phyloP scores from a whole-genome alignment of 106 monocot species.

The Xerophyta viscosa region DNA sequence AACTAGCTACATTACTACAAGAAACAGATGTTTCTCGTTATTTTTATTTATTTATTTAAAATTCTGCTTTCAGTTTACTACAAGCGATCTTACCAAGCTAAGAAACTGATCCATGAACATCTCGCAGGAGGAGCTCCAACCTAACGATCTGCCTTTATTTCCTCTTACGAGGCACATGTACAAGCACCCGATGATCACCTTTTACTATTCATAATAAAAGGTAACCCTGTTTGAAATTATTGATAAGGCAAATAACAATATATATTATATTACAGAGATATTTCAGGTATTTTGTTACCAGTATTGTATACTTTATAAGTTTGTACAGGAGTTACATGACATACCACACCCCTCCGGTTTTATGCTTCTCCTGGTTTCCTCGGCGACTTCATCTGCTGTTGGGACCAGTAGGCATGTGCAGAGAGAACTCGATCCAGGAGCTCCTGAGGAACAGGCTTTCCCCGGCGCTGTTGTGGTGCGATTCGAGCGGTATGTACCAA shows the following conservation, averaged over 20 bases:
- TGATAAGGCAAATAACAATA: neutral
- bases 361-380: constrained; percentile 13
- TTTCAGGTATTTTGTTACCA: neutral
- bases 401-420: constrained; percentile 42
- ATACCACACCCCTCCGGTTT: neutral
- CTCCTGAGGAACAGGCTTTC: constrained; percentile 48
- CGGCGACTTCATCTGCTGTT: constrained; percentile 33
- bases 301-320: neutral
- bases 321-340: constrained; percentile 1
- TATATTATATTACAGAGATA: constrained; percentile 17
- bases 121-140: too few species aligned
- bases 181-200: constrained; percentile 9
- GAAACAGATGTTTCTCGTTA: too few species aligned
- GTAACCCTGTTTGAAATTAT: constrained; percentile 9
- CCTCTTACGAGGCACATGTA: constrained; percentile 12
- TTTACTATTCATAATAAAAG: constrained; percentile 21
- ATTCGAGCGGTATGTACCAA: constrained; percentile 47
- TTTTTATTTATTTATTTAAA: too few species aligned
- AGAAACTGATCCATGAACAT: too few species aligned
- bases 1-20: too few species aligned
- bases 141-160: constrained; percentile 9
- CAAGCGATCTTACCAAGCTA: too few species aligned
- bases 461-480: constrained; percentile 53
- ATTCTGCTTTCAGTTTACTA: too few species aligned
- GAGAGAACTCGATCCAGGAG: constrained; percentile 41